Percentiles rank a stretch among this genome's conserved stretches.
phyloP scores from a whole-genome alignment of 805 yeast species.

The Hanseniaspora taiwanica region DNA sequence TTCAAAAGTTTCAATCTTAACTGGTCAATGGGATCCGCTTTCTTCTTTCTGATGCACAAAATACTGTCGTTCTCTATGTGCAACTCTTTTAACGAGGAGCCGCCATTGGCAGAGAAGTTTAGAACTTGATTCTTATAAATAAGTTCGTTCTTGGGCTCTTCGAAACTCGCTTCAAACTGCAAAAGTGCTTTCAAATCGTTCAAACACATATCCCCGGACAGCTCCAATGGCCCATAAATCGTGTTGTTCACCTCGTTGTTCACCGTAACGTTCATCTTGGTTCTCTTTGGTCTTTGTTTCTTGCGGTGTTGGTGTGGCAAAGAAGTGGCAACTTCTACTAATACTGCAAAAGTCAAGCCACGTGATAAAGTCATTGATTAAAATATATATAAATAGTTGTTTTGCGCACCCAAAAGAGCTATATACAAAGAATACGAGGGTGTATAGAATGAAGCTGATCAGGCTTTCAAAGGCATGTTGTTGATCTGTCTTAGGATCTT shows the following conservation, averaged over 20 bases:
- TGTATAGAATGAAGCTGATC: background rate
- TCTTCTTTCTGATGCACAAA: constrained; percentile 28
- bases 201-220: constrained; percentile 49
- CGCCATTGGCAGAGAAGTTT: constrained; percentile 9
- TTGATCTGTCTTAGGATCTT: background rate
- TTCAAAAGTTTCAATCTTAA: constrained; percentile 4
- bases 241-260: constrained; percentile 37
- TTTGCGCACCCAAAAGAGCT: no score
- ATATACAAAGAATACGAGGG: no score
- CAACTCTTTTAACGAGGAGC: constrained; percentile 31
- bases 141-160: constrained; percentile 34
- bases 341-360: no score
- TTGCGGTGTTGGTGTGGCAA: constrained; percentile 15
- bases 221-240: constrained; percentile 39
- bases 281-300: constrained; percentile 18
- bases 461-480: background rate
- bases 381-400: no score
- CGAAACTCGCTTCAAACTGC: constrained; percentile 52
- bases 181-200: constrained; percentile 61
- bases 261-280: constrained; percentile 37
- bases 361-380: no score
- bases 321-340: no score
- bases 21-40: constrained; percentile 6
- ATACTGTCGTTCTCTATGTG: constrained; percentile 48
- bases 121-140: constrained; percentile 34